Percentiles rank a stretch among this genome's conserved stretches.
Conservation (phyloP, 176 grass and related monocot genomes). For the Aechmea fasciata region DNA sequence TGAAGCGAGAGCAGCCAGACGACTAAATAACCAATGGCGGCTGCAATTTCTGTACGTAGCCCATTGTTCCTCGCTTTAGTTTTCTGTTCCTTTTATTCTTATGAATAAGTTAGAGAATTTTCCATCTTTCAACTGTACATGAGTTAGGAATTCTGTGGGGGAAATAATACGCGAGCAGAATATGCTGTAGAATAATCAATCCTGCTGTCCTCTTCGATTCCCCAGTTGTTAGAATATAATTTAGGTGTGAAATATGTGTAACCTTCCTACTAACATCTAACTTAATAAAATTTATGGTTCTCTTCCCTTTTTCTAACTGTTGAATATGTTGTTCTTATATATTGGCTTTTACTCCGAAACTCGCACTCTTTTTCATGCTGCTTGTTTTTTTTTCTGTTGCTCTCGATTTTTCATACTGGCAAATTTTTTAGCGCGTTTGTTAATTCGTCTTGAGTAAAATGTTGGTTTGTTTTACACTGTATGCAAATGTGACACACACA, state of each 20-base stretch:
- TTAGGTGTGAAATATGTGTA: constrained; percentile 24
- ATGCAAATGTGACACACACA: too few species aligned
- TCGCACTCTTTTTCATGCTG: too few species aligned
- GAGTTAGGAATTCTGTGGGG: constrained; percentile 26
- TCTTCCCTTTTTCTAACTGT: not conserved
- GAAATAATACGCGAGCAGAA: constrained; percentile 19
- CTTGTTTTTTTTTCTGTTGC: too few species aligned
- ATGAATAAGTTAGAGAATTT: constrained; percentile 39
- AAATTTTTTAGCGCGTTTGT: too few species aligned
- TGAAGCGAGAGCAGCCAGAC: constrained; percentile 53
- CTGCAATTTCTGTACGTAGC: constrained; percentile 35
- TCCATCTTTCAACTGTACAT: constrained; percentile 39
- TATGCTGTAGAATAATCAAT: constrained; percentile 30
- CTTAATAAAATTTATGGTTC: not conserved
- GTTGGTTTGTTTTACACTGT: too few species aligned
- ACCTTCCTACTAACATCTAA: constrained; percentile 27
- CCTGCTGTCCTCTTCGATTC: constrained; percentile 22
- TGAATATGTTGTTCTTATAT: constrained; percentile 13
- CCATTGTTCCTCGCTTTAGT: constrained; percentile 11
- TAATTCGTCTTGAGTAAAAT: too few species aligned
- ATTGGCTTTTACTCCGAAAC: not conserved
- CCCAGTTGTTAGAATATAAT: constrained; percentile 8
- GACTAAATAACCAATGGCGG: constrained; percentile 26
- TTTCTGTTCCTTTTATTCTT: constrained; percentile 24
- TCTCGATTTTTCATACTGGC: too few species aligned